phyloP scores from a whole-genome alignment of 2,329 filamentous ascomycete genomes.

The Fulvia fulva region DNA sequence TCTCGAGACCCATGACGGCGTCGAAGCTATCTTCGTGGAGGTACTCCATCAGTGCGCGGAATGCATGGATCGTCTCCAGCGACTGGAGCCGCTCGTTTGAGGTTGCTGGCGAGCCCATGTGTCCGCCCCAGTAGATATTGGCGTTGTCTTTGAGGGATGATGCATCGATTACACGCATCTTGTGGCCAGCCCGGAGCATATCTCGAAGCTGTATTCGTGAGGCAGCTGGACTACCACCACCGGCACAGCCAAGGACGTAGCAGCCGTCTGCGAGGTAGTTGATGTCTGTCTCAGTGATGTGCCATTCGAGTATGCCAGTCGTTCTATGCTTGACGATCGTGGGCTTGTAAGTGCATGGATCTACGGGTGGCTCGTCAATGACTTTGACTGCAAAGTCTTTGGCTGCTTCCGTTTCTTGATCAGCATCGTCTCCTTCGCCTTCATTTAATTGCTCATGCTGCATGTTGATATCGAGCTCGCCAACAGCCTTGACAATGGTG shows the following conservation, averaged over 20 bases:
- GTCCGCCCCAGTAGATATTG: conserved; percentile 54
- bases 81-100: conserved; percentile 58
- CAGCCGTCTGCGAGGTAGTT: conserved; percentile 56
- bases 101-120: conserved; percentile 58
- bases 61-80: conserved; percentile 47
- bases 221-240: conserved; percentile 55
- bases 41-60: conserved; percentile 49
- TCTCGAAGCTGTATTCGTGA: conserved; percentile 50
- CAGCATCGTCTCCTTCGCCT: conserved; percentile 14
- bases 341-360: conserved; percentile 44
- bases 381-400: conserved; percentile 36
- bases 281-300: conserved; percentile 56
- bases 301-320: conserved; percentile 51
- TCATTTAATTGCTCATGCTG: conserved; percentile 19
- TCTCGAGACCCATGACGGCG: conserved; percentile 60
- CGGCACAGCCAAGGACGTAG: conserved; percentile 60
- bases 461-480: conserved; percentile 29
- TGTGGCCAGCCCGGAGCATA: conserved; percentile 49
- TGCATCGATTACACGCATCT: conserved; percentile 51
- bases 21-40: conserved; percentile 45
- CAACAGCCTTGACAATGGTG: conserved; percentile 32
- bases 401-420: conserved; percentile 13
- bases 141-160: conserved; percentile 50
- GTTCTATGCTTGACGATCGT: conserved; percentile 36
- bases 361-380: conserved; percentile 27